Conservation (phyloP, 768 basidiomycete genomes). For the Macrolepiota albuminosa region DNA sequence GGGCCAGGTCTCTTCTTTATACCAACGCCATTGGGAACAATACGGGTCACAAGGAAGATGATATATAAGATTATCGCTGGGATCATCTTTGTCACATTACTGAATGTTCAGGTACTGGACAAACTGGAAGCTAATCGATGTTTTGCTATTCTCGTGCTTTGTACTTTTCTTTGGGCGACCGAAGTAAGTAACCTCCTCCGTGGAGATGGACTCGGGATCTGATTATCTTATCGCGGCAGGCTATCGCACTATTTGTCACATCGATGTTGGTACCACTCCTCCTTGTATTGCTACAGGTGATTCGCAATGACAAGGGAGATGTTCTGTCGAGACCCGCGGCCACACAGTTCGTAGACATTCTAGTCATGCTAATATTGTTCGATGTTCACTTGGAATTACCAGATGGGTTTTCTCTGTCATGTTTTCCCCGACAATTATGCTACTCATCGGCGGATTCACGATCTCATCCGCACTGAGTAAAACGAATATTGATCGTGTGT, state of each 20-base stretch:
- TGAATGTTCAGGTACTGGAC: conserved; percentile 58
- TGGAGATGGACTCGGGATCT: neutral
- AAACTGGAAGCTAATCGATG: conserved; percentile 78
- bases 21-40: conserved; percentile 58
- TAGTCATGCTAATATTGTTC: neutral
- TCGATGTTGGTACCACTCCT: conserved; percentile 86
- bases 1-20: conserved; percentile 48
- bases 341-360: conserved; percentile 57
- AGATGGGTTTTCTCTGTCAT: conserved; percentile 92
- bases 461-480: conserved; percentile 95
- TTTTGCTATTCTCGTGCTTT: conserved; percentile 84
- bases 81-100: conserved; percentile 50
- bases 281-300: conserved; percentile 78
- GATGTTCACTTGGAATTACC: neutral
- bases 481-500: conserved; percentile 87
- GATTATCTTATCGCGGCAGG: conserved; percentile 38
- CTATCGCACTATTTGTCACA: conserved; percentile 97
- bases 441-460: conserved; percentile 96
- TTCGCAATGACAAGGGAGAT: conserved; percentile 55
- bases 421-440: conserved; percentile 98
- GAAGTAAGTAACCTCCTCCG: conserved; percentile 53
- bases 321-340: conserved; percentile 61
- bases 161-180: conserved; percentile 93
- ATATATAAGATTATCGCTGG: conserved; percentile 56
- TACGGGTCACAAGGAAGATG: conserved; percentile 62